These are phyloP conservation scores for Pythium folliculosum DNA, from an alignment of 352 stramenopile genomes.

Conservation along the genomic window DNA sequence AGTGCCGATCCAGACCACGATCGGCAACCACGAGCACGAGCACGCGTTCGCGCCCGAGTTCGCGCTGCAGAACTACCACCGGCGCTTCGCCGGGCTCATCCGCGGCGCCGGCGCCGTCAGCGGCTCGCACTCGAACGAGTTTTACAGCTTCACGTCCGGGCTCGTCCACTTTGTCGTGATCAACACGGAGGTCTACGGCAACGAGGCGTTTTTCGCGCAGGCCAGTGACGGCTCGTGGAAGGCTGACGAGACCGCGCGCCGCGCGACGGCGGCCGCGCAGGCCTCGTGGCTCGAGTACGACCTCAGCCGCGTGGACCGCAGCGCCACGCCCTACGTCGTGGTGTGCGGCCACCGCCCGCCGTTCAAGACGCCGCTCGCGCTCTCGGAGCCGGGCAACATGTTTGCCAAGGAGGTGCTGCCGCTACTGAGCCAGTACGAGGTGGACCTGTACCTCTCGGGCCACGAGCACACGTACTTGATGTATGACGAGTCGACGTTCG, in stretches of 20 bases:
- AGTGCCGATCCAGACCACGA: constrained; percentile 74
- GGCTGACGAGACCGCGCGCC: constrained; percentile 44
- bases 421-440: constrained; percentile 70
- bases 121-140: constrained; percentile 69
- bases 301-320: constrained; percentile 62
- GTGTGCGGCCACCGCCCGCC: constrained; percentile 71
- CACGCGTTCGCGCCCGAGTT: constrained; percentile 52
- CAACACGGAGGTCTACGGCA: constrained; percentile 78
- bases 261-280: constrained; percentile 35
- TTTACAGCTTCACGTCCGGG: constrained; percentile 73
- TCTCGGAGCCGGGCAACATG: constrained; percentile 44
- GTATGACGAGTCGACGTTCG: constrained; percentile 56
- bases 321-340: constrained; percentile 65
- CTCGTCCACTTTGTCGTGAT: constrained; percentile 77
- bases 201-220: constrained; percentile 53
- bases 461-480: constrained; percentile 77
- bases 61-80: constrained; percentile 74
- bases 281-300: constrained; percentile 70
- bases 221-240: constrained; percentile 56
- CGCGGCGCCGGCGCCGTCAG: constrained; percentile 54
- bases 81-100: constrained; percentile 56
- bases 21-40: constrained; percentile 81
- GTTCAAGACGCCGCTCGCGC: constrained; percentile 60
- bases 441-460: constrained; percentile 69
- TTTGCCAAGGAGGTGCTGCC: constrained; percentile 72